These are phyloP conservation scores for Lippia alba DNA, from an alignment of 305 asterid species.

Conservation along the genomic window DNA sequence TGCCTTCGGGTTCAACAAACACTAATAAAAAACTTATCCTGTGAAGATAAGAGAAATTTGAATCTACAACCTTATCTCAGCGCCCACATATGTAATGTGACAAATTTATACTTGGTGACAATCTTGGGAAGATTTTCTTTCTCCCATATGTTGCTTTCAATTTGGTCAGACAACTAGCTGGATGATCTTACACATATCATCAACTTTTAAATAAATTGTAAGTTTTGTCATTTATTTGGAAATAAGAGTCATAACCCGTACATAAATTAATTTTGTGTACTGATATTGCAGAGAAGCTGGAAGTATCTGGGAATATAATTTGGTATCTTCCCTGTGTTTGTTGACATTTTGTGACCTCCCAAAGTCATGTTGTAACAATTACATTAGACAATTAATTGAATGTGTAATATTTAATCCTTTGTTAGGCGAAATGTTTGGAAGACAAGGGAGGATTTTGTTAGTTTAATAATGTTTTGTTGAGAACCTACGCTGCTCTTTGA, in stretches of 20 bases:
- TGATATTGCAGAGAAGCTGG: neutral
- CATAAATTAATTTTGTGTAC: neutral
- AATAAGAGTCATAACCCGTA: neutral
- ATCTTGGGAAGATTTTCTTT: constrained; percentile 10
- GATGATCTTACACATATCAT: neutral
- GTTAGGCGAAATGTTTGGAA: constrained; percentile 13
- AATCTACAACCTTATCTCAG: too few species aligned
- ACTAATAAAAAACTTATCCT: too few species aligned
- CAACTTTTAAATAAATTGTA: too few species aligned
- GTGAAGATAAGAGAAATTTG: too few species aligned
- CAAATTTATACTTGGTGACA: too few species aligned
- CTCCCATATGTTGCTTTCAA: constrained; percentile 21
- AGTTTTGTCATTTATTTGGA: constrained; percentile 16
- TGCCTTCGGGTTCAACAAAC: too few species aligned
- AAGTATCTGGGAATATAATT: constrained; percentile 15
- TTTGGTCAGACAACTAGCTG: neutral
- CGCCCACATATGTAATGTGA: too few species aligned
- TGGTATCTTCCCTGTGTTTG: constrained; percentile 18
- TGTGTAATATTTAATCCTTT: neutral
- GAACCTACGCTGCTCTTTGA: neutral
- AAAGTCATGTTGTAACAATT: neutral
- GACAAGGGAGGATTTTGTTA: neutral
- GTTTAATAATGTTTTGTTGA: neutral
- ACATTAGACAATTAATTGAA: constrained; percentile 1
- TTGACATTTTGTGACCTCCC: constrained; percentile 10